Conservation (phyloP, 1,284 basidiomycete genomes). For the Schizophyllum commune region DNA sequence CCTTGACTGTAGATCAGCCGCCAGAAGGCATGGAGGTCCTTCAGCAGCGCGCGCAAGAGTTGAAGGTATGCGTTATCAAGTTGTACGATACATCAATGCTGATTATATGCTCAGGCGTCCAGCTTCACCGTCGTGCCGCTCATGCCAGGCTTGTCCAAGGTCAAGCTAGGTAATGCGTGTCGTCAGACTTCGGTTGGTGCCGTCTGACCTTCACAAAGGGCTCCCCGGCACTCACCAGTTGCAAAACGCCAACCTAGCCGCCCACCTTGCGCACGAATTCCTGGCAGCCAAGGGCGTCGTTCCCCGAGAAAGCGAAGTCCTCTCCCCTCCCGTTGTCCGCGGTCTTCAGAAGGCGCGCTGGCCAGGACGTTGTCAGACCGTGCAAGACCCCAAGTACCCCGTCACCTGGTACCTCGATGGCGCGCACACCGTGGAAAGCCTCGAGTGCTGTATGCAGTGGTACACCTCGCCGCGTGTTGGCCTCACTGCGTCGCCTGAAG, state of each 20-base stretch:
- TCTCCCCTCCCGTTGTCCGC: conserved; percentile 47
- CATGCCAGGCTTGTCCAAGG: conserved; percentile 35
- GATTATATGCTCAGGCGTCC: conserved; percentile 38
- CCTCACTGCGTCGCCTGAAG: conserved; percentile 20
- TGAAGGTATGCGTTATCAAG: conserved; percentile 37
- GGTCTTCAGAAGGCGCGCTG: conserved; percentile 74
- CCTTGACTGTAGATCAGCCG: conserved; percentile 78
- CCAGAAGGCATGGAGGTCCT: conserved; percentile 64
- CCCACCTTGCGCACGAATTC: conserved; percentile 70
- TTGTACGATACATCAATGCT: conserved; percentile 1
- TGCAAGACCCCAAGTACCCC: conserved; percentile 47
- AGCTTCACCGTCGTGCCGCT: conserved; percentile 54
- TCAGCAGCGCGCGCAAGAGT: conserved; percentile 54
- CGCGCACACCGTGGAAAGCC: conserved; percentile 90
- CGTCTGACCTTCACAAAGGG: conserved; percentile 34
- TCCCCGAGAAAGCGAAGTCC: conserved; percentile 13
- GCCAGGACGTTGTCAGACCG: conserved; percentile 95
- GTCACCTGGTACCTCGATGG: conserved; percentile 92
- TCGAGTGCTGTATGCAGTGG: conserved; percentile 86
- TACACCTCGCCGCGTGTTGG: conserved; percentile 54
- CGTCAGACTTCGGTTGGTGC: neutral
- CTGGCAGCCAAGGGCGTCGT: conserved; percentile 31
- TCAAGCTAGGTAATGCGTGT: conserved; percentile 53
- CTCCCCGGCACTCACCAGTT: conserved; percentile 87
- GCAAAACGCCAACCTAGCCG: conserved; percentile 86